Conservation (phyloP, 306 rosid genomes). For the Echinosophora koreensis region DNA sequence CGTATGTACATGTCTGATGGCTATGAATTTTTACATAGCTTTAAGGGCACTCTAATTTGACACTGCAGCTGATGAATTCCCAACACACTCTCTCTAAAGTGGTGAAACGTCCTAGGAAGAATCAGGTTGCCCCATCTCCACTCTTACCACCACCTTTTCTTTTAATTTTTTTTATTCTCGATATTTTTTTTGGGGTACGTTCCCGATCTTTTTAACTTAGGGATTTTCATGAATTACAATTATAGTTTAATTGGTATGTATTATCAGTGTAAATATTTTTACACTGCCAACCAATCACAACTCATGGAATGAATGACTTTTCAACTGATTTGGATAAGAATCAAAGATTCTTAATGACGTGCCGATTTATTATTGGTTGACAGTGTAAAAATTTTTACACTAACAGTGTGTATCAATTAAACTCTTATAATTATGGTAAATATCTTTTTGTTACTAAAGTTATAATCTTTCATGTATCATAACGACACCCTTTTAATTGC, state of each 20-base stretch:
- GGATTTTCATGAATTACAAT: not conserved
- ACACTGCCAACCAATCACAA: no score
- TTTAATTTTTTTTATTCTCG: not conserved
- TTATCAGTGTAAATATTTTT: no score
- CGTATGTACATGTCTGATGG: conserved; percentile 46
- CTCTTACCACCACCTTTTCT: conserved; percentile 53
- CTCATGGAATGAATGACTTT: no score
- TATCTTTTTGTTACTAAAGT: not conserved
- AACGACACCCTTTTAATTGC: conserved; percentile 21
- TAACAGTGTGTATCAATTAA: no score
- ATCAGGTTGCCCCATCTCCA: conserved; percentile 70
- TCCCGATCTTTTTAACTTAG: not conserved
- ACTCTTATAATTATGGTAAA: no score
- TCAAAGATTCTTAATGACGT: no score
- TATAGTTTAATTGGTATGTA: no score
- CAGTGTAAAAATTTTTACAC: no score
- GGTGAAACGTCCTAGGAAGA: conserved; percentile 64
- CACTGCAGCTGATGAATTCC: conserved; percentile 61
- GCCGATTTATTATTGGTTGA: no score
- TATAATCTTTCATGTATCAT: not conserved
- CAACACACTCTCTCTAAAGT: conserved; percentile 43
- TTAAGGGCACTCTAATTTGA: conserved; percentile 66
- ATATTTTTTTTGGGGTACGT: no score
- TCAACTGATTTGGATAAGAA: no score
- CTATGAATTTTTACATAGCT: conserved; percentile 49